Evolutionary conservation across 73 alveolate species (phyloP), one percentile per base, ranked within the genome.

Genomic region (Paramecium biaurelia): DNA sequence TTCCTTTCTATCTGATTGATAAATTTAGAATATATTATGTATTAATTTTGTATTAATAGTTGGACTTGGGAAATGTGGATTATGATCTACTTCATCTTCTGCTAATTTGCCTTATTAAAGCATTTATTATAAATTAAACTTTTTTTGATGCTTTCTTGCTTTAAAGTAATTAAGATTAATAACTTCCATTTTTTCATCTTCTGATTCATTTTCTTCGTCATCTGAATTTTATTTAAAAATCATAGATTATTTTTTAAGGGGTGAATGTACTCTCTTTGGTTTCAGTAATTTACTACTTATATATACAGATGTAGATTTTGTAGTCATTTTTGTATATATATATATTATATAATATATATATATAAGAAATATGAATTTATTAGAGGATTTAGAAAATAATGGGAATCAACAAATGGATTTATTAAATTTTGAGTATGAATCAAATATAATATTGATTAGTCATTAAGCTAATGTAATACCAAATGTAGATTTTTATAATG

Each of bases 61-160:
- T 12, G 90, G 90, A 79, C 90, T 79, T 12, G 90, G 90, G 18
- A 42, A 79, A 45, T 79, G 70, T 4, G 90, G 90, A 79, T 79
- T 47, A 45, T 47, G 70, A 79, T 47, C 74, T 23, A 43, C 90
- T 41, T 79, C 90, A 43, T 79, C 72, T 30, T 79, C 76, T 15
- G 56, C 56, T 67, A 79, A 20, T 45, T 79, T 79, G 2, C 90
- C 90, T 34, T 41, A 23, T 45, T 38, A 9, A 1, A 79, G 49
- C 90, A 79, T 79, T 43, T 79, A 24, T 79, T 79, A n/a, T 0
- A 79, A 47, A 34, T 79, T 79, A 42, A 42, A 79, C 18, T 79
- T 79, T 4, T 79, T 79, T 34, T 41, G 5, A 10, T 79, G 30
- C 14, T 47, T 79, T 21, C 43, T 79, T 5, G 35, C 56, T 79